Base-by-base conservation (phyloP, 768 basidiomycete genomes). In the Lactifluus pinguis region DNA sequence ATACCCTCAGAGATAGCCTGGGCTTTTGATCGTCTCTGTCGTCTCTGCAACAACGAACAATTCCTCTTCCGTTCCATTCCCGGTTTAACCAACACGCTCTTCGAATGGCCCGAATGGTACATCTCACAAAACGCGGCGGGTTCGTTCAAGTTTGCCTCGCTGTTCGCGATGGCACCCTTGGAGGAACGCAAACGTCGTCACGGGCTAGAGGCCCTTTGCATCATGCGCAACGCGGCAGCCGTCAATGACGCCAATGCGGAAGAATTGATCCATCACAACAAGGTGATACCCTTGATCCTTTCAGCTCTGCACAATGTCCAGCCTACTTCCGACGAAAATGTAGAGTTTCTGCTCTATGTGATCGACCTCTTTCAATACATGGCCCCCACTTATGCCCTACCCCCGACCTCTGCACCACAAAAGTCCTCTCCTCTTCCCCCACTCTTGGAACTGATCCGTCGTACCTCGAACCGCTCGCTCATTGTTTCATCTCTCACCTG, bases 31-130 rank as follows among this genome's bases (percentile, higher is more conserved):
- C 85, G 89, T 51, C 80, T 98, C 10, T 84, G 87, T 63, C 82
- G 89, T 19, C 77, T 91, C n/a, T 86, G 84, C 66, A 80, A 80
- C 66, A 87, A 89, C 66, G 92, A 94, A 53, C 76, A 83, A 54
- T 91, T 95, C 72, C 70, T 82, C 58, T 79, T 98, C 59, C 79
- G 77, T 42, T 76, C 77, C 38, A 84, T 90, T 53, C 87, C 90
- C 0, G 92, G 92, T 9, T 76, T 95, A 45, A 82, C 89, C 29
- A 87, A 92, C 66, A 87, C 86, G 6, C 76, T 98, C 21, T 87
- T 92, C 62, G 88, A 87, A 69, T 92, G 88, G 87, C 92, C 94
- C 3, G 85, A 89, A 69, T 88, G 85, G 85, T 95, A 89, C 70
- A 77, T 84, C 53, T 77, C 80, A 29, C 68, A 69, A 39, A 65